Conservation (phyloP, 176 grass and related monocot genomes). For the Chloris gayana region DNA sequence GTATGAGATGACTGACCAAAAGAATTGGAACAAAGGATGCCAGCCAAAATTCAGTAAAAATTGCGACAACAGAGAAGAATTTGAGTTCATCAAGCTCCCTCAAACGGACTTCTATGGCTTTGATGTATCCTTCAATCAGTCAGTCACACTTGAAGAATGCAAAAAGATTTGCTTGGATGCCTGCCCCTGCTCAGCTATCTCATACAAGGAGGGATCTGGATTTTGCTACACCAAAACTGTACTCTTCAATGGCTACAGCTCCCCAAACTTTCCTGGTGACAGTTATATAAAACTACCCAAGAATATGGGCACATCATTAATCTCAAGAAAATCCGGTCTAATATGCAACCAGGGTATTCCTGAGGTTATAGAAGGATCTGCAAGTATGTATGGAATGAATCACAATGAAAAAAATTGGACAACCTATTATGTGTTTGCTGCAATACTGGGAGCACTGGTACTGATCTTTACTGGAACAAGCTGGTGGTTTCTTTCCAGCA, state of each 20-base stretch:
- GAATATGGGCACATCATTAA: conserved; percentile 32
- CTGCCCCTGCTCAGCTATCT: conserved; percentile 53
- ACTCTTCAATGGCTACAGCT: conserved; percentile 60
- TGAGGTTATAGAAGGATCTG: conserved; percentile 31
- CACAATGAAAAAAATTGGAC: conserved; percentile 44
- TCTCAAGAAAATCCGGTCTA: conserved; percentile 25
- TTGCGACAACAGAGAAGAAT: conserved; percentile 40
- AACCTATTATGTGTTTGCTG: conserved; percentile 56
- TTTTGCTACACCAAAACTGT: conserved; percentile 54
- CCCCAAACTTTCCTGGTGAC: conserved; percentile 46
- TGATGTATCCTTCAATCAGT: conserved; percentile 37
- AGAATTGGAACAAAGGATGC: conserved; percentile 62
- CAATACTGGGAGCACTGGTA: conserved; percentile 51
- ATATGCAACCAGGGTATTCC: conserved; percentile 26
- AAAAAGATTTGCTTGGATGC: conserved; percentile 36
- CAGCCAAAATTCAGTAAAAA: conserved; percentile 38
- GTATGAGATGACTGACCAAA: conserved; percentile 49
- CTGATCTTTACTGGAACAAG: conserved; percentile 52
- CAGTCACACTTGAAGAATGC: conserved; percentile 49
- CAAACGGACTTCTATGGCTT: conserved; percentile 61
- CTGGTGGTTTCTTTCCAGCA: conserved; percentile 70
- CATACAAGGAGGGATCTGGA: conserved; percentile 46
- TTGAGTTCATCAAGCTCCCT: conserved; percentile 53
- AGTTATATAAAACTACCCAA: conserved; percentile 65
- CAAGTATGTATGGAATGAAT: conserved; percentile 47